Evolutionary conservation across 2,329 filamentous ascomycete species (phyloP).

Genomic region (Scedosporium apiospermum): DNA sequence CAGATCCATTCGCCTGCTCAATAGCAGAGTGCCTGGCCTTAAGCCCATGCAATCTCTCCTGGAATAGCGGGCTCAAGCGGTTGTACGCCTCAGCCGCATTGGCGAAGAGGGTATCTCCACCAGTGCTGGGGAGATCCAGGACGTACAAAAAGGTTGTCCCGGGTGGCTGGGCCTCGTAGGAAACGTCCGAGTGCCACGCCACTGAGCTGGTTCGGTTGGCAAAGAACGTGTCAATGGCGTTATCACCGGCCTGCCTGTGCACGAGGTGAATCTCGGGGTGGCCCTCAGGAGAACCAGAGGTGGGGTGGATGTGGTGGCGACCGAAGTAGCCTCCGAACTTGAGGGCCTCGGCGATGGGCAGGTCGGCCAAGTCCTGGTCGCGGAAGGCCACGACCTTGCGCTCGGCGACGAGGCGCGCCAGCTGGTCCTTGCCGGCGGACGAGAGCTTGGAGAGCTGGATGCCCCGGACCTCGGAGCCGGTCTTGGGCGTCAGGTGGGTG

Average conservation of each 20-base stretch:
- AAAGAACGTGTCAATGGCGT: slow-evolving; percentile 50
- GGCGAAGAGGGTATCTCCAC: slow-evolving; percentile 77
- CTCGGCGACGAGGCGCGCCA: slow-evolving; percentile 65
- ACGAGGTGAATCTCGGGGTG: slow-evolving; percentile 71
- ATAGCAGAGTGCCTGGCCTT: slow-evolving; percentile 71
- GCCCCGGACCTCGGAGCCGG: slow-evolving; percentile 62
- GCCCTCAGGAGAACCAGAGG: slow-evolving; percentile 63
- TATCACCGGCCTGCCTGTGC: slow-evolving; percentile 51
- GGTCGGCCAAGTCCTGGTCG: slow-evolving; percentile 61
- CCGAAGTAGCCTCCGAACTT: slow-evolving; percentile 69
- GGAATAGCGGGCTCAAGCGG: slow-evolving; percentile 69
- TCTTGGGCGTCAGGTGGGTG: slow-evolving; percentile 59
- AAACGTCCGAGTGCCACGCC: slow-evolving; percentile 84
- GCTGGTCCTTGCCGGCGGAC: slow-evolving; percentile 63
- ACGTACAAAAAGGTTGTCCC: slow-evolving; percentile 85
- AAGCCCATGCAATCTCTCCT: slow-evolving; percentile 70
- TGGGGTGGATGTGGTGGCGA: slow-evolving; percentile 72
- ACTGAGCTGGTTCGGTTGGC: slow-evolving; percentile 64
- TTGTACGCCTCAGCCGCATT: slow-evolving; percentile 75
- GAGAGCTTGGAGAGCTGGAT: slow-evolving; percentile 62
- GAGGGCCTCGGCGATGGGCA: slow-evolving; percentile 61
- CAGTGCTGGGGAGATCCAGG: slow-evolving; percentile 69
- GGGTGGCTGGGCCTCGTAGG: slow-evolving; percentile 80
- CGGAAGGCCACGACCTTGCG: slow-evolving; percentile 74
- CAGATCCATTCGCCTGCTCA: slow-evolving; percentile 67